Conservation (phyloP, 208 protist genomes). For the Porcisia deanei region DNA sequence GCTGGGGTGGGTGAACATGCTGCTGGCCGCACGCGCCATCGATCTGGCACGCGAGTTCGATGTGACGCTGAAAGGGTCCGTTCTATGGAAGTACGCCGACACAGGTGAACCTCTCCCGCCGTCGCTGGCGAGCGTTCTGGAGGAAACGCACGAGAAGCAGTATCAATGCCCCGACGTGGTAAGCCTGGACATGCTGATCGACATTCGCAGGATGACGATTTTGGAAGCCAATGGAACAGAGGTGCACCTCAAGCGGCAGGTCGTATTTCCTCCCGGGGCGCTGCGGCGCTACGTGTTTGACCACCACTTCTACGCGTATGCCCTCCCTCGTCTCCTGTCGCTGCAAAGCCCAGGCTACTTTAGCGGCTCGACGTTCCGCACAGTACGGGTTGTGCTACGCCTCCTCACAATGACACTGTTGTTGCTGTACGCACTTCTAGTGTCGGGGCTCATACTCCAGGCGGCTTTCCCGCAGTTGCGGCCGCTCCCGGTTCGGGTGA, state of each 20-base stretch:
- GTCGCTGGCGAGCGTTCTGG: slow-evolving; percentile 62
- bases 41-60: slow-evolving; percentile 81
- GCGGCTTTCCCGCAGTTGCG: slow-evolving; percentile 72
- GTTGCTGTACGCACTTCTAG: slow-evolving; percentile 49
- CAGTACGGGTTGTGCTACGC: slow-evolving; percentile 56
- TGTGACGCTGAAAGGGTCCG: slow-evolving; percentile 58
- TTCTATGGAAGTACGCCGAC: slow-evolving; percentile 57
- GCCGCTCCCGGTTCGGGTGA: slow-evolving; percentile 65
- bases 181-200: slow-evolving; percentile 65
- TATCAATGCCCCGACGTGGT: slow-evolving; percentile 47
- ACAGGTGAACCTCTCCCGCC: slow-evolving; percentile 42
- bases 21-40: slow-evolving; percentile 61
- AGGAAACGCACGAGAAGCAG: slow-evolving; percentile 66
- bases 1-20: slow-evolving; percentile 47
- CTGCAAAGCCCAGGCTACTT: slow-evolving; percentile 71
- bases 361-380: slow-evolving; percentile 54
- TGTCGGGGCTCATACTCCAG: slow-evolving; percentile 68
- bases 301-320: slow-evolving; percentile 65
- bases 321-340: slow-evolving; percentile 63
- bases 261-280: slow-evolving; percentile 47
- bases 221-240: slow-evolving; percentile 34
- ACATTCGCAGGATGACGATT: slow-evolving; percentile 62
- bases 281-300: slow-evolving; percentile 47
- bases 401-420: slow-evolving; percentile 48
- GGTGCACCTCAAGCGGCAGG: slow-evolving; percentile 36